Conservation (phyloP, 495 filamentous ascomycete genomes). For the Lentithecium fluviatile region DNA sequence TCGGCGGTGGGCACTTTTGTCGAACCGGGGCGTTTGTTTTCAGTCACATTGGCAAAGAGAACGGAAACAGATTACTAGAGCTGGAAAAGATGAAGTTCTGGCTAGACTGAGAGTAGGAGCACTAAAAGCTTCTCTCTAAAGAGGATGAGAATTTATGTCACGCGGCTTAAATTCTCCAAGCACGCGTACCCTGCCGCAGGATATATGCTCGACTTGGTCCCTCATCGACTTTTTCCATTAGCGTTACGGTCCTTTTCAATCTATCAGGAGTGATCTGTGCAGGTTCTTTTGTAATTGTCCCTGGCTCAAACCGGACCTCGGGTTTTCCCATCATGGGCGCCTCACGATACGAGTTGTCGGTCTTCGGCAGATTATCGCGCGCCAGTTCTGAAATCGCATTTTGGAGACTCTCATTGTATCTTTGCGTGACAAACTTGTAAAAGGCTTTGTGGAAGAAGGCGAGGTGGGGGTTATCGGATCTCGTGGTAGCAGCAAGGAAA, state of each 20-base stretch:
- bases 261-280: slow-evolving; percentile 6
- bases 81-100: slow-evolving; percentile 13
- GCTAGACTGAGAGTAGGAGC: slow-evolving; percentile 20
- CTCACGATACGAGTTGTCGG: neutral
- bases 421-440: slow-evolving; percentile 4
- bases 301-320: slow-evolving; percentile 1
- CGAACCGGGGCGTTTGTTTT: slow-evolving; percentile 14
- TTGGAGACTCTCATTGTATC: slow-evolving; percentile 1
- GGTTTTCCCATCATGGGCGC: neutral
- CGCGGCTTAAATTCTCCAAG: too few relatives aligned
- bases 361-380: neutral
- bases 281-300: neutral
- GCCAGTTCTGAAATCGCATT: neutral
- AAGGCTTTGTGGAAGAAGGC: slow-evolving; percentile 4
- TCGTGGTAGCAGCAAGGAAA: slow-evolving; percentile 4
- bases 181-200: slow-evolving; percentile 5
- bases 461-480: slow-evolving; percentile 2
- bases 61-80: slow-evolving; percentile 3
- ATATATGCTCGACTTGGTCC: neutral
- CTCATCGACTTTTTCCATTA: neutral
- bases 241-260: neutral
- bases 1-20: neutral
- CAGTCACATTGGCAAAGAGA: neutral
- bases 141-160: too few relatives aligned
- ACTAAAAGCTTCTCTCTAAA: too few relatives aligned